These are phyloP conservation scores for Periconia sp. DNA, from an alignment of 2,329 filamentous ascomycete genomes.

Conservation along the genomic window DNA sequence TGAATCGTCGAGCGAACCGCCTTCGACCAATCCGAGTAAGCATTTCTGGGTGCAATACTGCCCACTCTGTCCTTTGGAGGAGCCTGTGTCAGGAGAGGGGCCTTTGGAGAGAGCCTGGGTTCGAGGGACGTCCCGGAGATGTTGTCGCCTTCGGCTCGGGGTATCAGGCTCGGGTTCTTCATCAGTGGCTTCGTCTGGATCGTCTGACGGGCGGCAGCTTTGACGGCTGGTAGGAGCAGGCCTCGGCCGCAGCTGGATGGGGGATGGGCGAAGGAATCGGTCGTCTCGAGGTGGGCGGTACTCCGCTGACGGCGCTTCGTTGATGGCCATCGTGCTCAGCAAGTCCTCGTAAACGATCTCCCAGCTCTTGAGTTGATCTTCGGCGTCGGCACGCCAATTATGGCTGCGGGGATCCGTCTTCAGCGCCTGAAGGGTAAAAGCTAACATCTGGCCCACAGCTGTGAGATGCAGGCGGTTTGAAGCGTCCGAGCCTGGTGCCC, in stretches of 20 bases:
- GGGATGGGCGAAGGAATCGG: slow-evolving; percentile 18
- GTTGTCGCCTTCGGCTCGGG: slow-evolving; percentile 12
- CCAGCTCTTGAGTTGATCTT: slow-evolving; percentile 14
- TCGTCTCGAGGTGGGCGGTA: slow-evolving; percentile 15
- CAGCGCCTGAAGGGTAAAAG: slow-evolving; percentile 19
- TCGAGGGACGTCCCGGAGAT: slow-evolving; percentile 5
- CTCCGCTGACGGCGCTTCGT: slow-evolving; percentile 25
- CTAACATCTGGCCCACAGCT: slow-evolving; percentile 21
- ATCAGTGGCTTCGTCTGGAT: slow-evolving; percentile 10
- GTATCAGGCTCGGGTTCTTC: slow-evolving; percentile 14
- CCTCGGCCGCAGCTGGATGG: slow-evolving; percentile 16
- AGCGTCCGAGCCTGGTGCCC: slow-evolving; percentile 10
- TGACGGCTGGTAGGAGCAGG: slow-evolving; percentile 2
- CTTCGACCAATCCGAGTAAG: slow-evolving; percentile 17
- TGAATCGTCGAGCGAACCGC: slow-evolving; percentile 14
- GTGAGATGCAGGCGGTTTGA: slow-evolving; percentile 19
- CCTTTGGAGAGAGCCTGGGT: slow-evolving; percentile 7
- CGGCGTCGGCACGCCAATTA: slow-evolving; percentile 11
- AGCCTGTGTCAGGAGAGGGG: background rate
- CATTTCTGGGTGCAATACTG: slow-evolving; percentile 24
- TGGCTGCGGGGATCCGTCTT: slow-evolving; percentile 11
- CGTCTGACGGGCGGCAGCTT: slow-evolving; percentile 12
- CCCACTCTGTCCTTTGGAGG: slow-evolving; percentile 9
- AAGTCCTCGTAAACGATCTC: slow-evolving; percentile 20
- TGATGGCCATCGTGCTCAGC: slow-evolving; percentile 10